phyloP scores from a whole-genome alignment of 192 early-diverging fungal species.

The Entomortierella beljakovae region DNA sequence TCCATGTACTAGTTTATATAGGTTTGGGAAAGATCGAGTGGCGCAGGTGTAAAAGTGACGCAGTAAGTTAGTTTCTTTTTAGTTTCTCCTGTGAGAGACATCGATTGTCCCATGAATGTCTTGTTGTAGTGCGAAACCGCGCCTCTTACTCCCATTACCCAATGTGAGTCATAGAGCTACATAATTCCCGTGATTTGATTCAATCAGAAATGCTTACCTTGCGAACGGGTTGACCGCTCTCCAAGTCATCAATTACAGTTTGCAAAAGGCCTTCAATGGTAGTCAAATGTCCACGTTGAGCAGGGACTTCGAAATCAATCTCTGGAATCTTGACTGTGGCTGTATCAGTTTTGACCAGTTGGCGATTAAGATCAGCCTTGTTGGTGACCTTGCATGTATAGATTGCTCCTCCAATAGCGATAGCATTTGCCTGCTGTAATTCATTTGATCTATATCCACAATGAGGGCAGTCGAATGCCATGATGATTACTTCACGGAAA shows the following conservation, averaged over 20 bases:
- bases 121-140: constrained; percentile 11
- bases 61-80: background rate
- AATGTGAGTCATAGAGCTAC: background rate
- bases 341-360: constrained; percentile 89
- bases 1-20: constrained; percentile 56
- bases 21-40: background rate
- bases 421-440: constrained; percentile 84
- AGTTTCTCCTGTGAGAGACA: too few species aligned
- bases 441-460: constrained; percentile 92
- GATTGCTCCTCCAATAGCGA: constrained; percentile 85
- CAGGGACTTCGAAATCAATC: constrained; percentile 91
- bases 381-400: constrained; percentile 70
- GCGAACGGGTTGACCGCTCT: constrained; percentile 81
- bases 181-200: background rate
- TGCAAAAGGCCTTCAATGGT: constrained; percentile 90
- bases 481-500: constrained; percentile 78
- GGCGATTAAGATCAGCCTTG: constrained; percentile 89
- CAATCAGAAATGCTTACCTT: constrained; percentile 51
- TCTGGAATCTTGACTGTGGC: constrained; percentile 84
- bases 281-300: constrained; percentile 85
- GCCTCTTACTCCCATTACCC: background rate
- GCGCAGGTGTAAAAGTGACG: constrained; percentile 1
- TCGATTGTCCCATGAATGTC: too few species aligned
- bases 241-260: constrained; percentile 85
- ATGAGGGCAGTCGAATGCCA: constrained; percentile 69